These are phyloP conservation scores for Naganishia kalamii DNA, from an alignment of 768 basidiomycete genomes.

Conservation along the genomic window DNA sequence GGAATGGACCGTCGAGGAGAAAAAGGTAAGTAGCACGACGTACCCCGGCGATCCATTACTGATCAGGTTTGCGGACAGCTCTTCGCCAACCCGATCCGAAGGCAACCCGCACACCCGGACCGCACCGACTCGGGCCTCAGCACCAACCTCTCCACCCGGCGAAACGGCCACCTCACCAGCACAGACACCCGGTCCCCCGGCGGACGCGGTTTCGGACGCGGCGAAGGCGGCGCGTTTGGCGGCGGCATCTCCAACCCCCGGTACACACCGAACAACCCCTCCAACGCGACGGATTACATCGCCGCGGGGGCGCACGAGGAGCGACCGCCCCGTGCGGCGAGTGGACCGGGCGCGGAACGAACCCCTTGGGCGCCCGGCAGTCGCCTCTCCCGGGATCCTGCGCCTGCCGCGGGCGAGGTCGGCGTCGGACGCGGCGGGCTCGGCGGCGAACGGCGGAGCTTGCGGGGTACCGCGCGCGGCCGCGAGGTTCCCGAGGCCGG, in stretches of 20 bases:
- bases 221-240: slow-evolving; percentile 43
- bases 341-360: slow-evolving; percentile 1
- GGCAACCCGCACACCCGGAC: slow-evolving; percentile 76
- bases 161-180: slow-evolving; percentile 52
- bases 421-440: slow-evolving; percentile 6
- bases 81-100: slow-evolving; percentile 61
- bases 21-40: slow-evolving; percentile 74
- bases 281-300: slow-evolving; percentile 25
- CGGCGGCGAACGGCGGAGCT: slow-evolving; percentile 12
- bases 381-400: not conserved
- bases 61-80: too few relatives aligned
- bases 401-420: not conserved
- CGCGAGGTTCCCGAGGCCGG: slow-evolving; percentile 34
- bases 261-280: slow-evolving; percentile 30
- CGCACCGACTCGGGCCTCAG: slow-evolving; percentile 66
- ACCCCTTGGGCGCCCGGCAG: slow-evolving; percentile 8
- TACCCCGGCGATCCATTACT: too few relatives aligned
- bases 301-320: slow-evolving; percentile 32
- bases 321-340: slow-evolving; percentile 6
- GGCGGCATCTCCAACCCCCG: slow-evolving; percentile 28
- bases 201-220: slow-evolving; percentile 39
- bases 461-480: slow-evolving; percentile 8
- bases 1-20: slow-evolving; percentile 75
- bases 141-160: slow-evolving; percentile 52
- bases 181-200: slow-evolving; percentile 1